Conservation (phyloP, 805 yeast species). For the Teunomyces lycoperdinae region DNA sequence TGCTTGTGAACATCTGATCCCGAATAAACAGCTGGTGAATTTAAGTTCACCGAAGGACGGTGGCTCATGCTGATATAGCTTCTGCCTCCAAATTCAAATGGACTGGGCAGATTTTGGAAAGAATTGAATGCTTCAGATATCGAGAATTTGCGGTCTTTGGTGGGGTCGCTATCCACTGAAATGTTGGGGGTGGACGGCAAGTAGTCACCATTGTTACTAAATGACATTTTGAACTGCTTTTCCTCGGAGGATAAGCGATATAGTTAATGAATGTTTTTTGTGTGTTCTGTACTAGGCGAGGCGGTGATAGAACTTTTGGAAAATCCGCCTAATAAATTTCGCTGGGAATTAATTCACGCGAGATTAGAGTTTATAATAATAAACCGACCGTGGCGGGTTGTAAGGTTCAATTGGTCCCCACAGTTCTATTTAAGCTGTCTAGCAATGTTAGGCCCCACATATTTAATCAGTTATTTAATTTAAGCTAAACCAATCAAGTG, state of each 20-base stretch:
- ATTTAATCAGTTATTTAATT: neutral
- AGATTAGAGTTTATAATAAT: neutral
- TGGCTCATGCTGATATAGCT: constrained; percentile 36
- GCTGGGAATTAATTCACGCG: neutral
- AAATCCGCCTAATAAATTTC: neutral
- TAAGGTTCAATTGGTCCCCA: neutral
- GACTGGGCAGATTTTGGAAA: constrained; percentile 14
- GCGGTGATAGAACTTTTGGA: neutral
- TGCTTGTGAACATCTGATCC: constrained; percentile 53
- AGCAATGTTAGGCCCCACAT: neutral
- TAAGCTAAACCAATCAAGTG: neutral
- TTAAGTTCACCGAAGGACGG: constrained; percentile 22
- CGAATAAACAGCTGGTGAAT: constrained; percentile 46
- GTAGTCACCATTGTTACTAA: neutral
- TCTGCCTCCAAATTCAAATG: constrained; percentile 36
- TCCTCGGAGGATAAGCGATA: neutral
- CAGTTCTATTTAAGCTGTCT: neutral
- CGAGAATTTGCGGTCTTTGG: constrained; percentile 8
- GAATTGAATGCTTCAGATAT: constrained; percentile 14
- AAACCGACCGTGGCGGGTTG: neutral
- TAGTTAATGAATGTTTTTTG: neutral
- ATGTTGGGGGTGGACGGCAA: neutral
- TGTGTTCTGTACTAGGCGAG: neutral
- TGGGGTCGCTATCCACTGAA: neutral
- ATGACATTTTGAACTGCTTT: neutral